Base-by-base conservation (phyloP, 164 flowering plant genomes). In the Annona squamosa region DNA sequence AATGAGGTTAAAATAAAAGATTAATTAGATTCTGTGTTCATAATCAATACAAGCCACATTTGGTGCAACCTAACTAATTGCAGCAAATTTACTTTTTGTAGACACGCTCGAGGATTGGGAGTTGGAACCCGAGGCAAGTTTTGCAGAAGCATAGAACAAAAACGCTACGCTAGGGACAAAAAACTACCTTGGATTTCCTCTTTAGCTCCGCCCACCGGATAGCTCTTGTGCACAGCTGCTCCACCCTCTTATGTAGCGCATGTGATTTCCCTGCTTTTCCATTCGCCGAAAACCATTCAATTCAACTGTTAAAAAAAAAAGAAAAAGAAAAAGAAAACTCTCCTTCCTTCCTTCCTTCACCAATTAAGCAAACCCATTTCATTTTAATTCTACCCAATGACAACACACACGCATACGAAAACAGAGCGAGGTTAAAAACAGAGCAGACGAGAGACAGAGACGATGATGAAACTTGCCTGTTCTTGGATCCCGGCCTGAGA, bases 241-340 rank as follows among this genome's bases (percentile, higher is more conserved):
- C 98, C 74, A 96, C 92, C 75, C 98, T 91, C 84, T 90, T 96
- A 82, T 93, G 98, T 79, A 96, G 97, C 67, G 99, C 97, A 77
- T 93, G 99, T 41, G 99, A 91, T 87, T 96, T 93, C 57, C 99
- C 99, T 96, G 69, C 13, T 61, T 12, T 66, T 41, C 2, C 5
- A 4, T 44, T 2, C 59, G 13, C 13, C 2, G 9, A 44, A 9
- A 43, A 44, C 17, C 44, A 7, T 43, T 41, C 47, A 12, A 10
- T 10, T 44, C 46, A 10, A 46, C 68, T 46, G 13, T 13, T 43
- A 12, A 64, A 46, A 46, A 5, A 64, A 52, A 46, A 48, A 63
- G 2, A 46, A 2, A 5, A 19, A 64, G 37, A 72, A 42, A 19
- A 7, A 19, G 2, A 17, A 17, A 4, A n/a, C 12, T 4, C 44